Evolutionary conservation across 2,329 filamentous ascomycete genomes (phyloP), one percentile per base, ranked within the genome.

Genomic region (Huntiella omanensis): DNA sequence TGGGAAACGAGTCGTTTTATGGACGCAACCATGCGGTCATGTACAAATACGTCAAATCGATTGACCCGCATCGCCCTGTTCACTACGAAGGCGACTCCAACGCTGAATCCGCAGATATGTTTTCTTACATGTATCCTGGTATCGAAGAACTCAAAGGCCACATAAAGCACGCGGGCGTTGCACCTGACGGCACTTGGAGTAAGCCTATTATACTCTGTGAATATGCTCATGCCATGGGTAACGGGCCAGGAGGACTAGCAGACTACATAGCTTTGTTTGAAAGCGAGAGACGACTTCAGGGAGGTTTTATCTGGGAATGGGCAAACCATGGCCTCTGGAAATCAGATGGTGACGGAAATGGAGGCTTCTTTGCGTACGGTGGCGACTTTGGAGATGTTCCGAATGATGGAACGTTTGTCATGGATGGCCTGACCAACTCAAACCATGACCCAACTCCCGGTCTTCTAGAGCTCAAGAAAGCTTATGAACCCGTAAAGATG

Each of bases 1-100:
- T 84, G 0, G 80, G 80, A 0, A 84, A 83, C 48, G 79, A 83
- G 55, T 68, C 77, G 0, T 83, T 80, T 54, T 82, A 80, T 49
- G 80, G 80, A 0, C 61, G 62, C 1, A 83, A 83, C 50, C 75
- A 80, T 47, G 67, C 67, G 42, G 73, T 71, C 7, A 84, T 83
- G 79, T 77, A 77, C 49, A 63, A 76, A 3, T 75, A 67, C 57
- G 71, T 76, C 53, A 75, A 72, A 51, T 54, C 60, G 0, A 64
- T 69, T 10, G 78, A 82, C 49, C 55, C 61, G 1, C 72, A 65
- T 4, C 65, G 77, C 2, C 68, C 71, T 0, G 64, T 82, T 1
- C 78, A 83, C 54, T 82, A 82, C 53, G 77, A 82, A 54, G 71
- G 68, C 0, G 77, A 81, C 49, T 58, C 65, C 3, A 56, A 71